Base-by-base conservation (phyloP, 345 rosid genomes). In the Geranium rotundifolium region DNA sequence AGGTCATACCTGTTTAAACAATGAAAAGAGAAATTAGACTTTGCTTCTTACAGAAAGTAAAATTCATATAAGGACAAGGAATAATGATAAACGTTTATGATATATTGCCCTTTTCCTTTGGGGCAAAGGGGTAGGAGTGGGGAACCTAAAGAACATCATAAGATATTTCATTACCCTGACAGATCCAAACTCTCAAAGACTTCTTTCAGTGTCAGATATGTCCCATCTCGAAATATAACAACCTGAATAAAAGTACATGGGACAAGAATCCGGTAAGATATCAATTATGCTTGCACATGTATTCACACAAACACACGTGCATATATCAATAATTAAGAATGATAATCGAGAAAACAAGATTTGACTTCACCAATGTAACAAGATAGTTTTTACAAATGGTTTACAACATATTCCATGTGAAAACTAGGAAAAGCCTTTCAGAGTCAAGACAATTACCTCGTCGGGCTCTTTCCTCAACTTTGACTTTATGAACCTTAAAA, bases 191-290 rank as follows among this genome's bases (percentile, higher is more conserved):
- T 90, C 85, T 84, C 93, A 79, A 95, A 95, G 64, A 95, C 97
- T 79, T 95, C 99, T 74, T 80, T 85, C 77, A 95, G 69, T 19
- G 99, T 95, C 80, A 90, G 79, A 73, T 95, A 95, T 27, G 97
- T 95, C 64, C 99, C 99, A 79, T 95, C 99, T 12, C 99, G 76
- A 78, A 95, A 95, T 64, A 95, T 95, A 62, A 95, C 99, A 71
- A 95, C 99, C 99, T 95, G 91, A 59, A 69, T 49, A 67, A 19
- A 17, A 61, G 66, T 27, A 64, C 7, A 61, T 63, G 59, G 27
- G 52, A 55, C 50, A 67, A 31, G 16, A 18, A 1, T 23, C 54
- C 29, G 17, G 13, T 17, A 15, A 55, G 71, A n/a, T 41, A 57
- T 18, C 23, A 39, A 65, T 59, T 14, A 34, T 34, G 41, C 41